Evolutionary conservation across 179 eudicot genomes (phyloP), one percentile per base, ranked within the genome.

Genomic region (Vitellaria paradoxa): DNA sequence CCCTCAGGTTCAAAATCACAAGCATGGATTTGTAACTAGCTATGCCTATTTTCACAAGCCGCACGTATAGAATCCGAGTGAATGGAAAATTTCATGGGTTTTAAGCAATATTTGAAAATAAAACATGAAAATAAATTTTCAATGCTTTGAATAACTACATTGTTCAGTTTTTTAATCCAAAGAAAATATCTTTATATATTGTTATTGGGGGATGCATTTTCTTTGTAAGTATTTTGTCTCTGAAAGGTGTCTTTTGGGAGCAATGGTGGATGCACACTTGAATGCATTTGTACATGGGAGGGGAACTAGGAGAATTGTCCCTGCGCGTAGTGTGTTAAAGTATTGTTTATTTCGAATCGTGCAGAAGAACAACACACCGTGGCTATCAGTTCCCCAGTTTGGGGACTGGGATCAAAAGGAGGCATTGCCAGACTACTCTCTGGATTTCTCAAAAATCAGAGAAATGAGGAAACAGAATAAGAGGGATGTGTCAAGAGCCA

Each of bases 361-460:
- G 60, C 72, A 50, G 71, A 81, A 94, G 98, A 94, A 75, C 65
- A 89, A 81, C 81, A 84, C 82, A 52, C 82, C 97, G 49, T 93
- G 97, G 97, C 78, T 94, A 80, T 94, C 97, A 24, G 97, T 94
- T 81, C 98, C 98, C 66, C 97, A 94, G 81, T 93, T 94, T 69
- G 98, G 98, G 61, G 98, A 94, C 76, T 94, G 98, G 98, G 98
- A 94, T 46, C 93, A 88, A 65, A 93, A 93, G 85, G 97, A 95
- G 5, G 83, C 70, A 23, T 45, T 94, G 76, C 95, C 97, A 9
- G 97, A 94, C 80, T 93, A 94, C 91, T 94, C 97, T 0, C 73
- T 93, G 74, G 98, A 94, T 84, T 94, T 94, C 84, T 90, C 98
- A 7, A 94, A 94, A 74, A 94, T 94, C n/a, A 87, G 98, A 80